phyloP scores from a whole-genome alignment of 371 early-diverging fungal genomes.

The Mucor racemosus region DNA sequence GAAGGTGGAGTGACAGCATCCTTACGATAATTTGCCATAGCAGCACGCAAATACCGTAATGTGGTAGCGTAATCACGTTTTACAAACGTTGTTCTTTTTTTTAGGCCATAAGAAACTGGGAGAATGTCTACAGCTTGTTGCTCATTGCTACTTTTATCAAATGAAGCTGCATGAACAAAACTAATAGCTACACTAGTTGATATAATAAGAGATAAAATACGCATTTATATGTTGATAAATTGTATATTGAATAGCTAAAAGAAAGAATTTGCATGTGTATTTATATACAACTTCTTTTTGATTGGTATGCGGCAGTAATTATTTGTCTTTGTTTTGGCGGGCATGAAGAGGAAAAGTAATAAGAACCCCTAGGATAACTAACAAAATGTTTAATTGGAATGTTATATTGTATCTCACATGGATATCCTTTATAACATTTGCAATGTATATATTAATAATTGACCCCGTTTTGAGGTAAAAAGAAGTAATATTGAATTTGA shows the following conservation, averaged over 20 bases:
- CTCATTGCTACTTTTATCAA: background rate
- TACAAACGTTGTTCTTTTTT: background rate
- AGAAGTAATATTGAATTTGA: background rate
- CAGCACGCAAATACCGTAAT: conserved; percentile 4
- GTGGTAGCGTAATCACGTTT: conserved; percentile 17
- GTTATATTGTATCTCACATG: background rate
- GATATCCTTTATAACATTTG: background rate
- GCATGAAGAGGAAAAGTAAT: no score
- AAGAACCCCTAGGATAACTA: no score
- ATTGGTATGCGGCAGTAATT: conserved; percentile 5
- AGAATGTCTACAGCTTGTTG: background rate
- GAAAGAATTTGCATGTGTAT: background rate
- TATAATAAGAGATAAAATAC: background rate
- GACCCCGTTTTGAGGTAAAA: conserved; percentile 1
- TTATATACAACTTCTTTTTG: background rate
- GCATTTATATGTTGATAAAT: background rate
- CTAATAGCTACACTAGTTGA: background rate
- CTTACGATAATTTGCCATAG: conserved; percentile 8
- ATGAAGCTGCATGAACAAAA: background rate
- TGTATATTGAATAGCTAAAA: background rate
- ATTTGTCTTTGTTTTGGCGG: background rate
- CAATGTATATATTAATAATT: background rate
- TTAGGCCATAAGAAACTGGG: background rate
- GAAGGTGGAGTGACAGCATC: conserved; percentile 5
- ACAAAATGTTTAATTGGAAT: no score